A percentile compares a stretch with the other conserved stretches of the same genome.
Conservation (phyloP, 257 asterid species). For the Plantago major region DNA sequence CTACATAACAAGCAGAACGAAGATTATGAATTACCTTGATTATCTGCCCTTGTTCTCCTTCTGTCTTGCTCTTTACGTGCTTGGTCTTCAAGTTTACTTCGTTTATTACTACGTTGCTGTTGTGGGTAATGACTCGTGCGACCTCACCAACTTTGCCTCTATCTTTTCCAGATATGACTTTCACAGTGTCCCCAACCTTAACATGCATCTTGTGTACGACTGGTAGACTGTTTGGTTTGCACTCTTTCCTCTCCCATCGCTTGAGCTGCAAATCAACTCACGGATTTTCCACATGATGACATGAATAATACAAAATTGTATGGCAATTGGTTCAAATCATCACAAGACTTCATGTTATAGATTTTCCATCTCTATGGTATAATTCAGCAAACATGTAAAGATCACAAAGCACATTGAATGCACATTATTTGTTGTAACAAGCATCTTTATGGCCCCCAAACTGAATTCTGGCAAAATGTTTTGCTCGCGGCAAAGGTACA, state of each 20-base stretch:
- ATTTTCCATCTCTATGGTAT: no score
- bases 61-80: slow-evolving; percentile 80
- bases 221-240: slow-evolving; percentile 97
- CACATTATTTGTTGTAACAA: no score
- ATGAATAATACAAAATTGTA: no score
- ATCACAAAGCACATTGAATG: no score
- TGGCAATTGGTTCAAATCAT: background rate
- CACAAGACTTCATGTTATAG: no score
- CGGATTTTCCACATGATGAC: no score
- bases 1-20: background rate
- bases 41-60: slow-evolving; percentile 84
- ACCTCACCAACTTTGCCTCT: slow-evolving; percentile 88
- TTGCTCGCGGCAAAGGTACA: no score
- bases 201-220: slow-evolving; percentile 89
- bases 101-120: slow-evolving; percentile 60
- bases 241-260: slow-evolving; percentile 89
- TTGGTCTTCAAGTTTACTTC: slow-evolving; percentile 92
- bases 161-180: slow-evolving; percentile 88
- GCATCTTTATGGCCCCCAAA: no score
- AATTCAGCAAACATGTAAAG: no score
- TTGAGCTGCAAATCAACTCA: slow-evolving; percentile 48
- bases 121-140: slow-evolving; percentile 60
- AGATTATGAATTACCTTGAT: slow-evolving; percentile 50
- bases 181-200: slow-evolving; percentile 82
- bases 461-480: no score